phyloP scores from a whole-genome alignment of 306 rosid species.

The Vicia faba region DNA sequence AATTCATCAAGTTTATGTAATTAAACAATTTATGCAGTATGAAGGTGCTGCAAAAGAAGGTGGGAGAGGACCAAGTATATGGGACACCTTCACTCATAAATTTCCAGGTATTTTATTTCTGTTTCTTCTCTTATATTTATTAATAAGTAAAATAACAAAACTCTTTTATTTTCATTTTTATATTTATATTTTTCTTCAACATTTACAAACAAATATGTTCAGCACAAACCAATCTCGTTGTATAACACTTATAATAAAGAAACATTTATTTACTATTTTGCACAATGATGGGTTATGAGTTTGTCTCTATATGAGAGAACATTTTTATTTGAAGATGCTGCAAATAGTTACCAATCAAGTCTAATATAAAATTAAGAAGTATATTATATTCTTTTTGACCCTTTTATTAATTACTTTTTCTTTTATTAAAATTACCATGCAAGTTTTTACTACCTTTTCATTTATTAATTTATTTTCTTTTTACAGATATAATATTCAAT shows the following conservation, averaged over 20 bases:
- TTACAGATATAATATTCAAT: background rate
- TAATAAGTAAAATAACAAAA: too few relatives aligned
- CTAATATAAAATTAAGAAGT: too few relatives aligned
- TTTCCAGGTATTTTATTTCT: background rate
- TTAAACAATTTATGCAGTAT: constrained; percentile 6
- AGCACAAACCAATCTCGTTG: too few relatives aligned
- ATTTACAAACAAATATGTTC: too few relatives aligned
- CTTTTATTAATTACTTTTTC: background rate
- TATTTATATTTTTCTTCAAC: too few relatives aligned
- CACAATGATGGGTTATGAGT: background rate
- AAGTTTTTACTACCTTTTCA: too few relatives aligned
- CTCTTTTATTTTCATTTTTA: too few relatives aligned
- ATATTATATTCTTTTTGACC: background rate
- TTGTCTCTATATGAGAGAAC: background rate
- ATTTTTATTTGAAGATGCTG: background rate
- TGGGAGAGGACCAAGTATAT: constrained; percentile 16
- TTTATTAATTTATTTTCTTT: too few relatives aligned
- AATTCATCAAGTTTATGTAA: background rate
- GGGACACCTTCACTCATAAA: constrained; percentile 2
- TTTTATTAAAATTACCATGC: too few relatives aligned
- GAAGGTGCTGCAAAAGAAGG: constrained; percentile 22
- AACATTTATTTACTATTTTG: background rate
- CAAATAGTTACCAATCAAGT: background rate
- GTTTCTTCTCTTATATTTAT: too few relatives aligned
- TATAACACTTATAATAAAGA: too few relatives aligned